These are phyloP conservation scores for Stagonosporopsis cucurbitacearum DNA, from an alignment of 2,329 filamentous ascomycete genomes.

Conservation along the genomic window DNA sequence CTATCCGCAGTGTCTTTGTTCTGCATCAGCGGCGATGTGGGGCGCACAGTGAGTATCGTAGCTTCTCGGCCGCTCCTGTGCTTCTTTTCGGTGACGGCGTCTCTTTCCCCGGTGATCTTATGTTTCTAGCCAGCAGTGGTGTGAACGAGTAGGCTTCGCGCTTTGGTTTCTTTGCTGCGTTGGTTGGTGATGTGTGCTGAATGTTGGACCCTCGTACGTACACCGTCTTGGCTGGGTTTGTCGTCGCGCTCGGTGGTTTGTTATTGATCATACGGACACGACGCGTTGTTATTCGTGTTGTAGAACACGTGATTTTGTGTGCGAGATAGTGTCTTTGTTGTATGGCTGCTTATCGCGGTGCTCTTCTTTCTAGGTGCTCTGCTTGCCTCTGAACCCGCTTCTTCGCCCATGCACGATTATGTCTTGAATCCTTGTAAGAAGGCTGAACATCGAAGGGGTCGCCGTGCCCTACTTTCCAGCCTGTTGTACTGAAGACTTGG, in stretches of 20 bases:
- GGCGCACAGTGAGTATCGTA: no score
- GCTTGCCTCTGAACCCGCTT: neutral
- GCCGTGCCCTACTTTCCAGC: neutral
- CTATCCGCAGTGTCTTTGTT: no score
- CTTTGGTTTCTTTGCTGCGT: no score
- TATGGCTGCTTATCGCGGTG: no score
- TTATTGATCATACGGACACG: neutral
- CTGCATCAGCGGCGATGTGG: no score
- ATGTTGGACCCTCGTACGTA: no score
- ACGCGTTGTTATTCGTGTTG: neutral
- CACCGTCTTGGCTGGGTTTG: neutral
- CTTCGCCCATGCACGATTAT: no score
- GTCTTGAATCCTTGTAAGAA: neutral
- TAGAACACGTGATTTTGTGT: neutral
- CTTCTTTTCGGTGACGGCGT: neutral
- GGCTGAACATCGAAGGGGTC: neutral
- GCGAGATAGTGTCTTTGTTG: neutral
- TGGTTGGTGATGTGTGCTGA: no score
- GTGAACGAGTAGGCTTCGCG: no score
- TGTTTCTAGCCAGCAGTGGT: neutral
- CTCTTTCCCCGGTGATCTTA: neutral
- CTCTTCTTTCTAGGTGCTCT: neutral
- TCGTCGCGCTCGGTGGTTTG: neutral
- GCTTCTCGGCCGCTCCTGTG: neutral
- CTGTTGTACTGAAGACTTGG: neutral